Conservation (phyloP, 2,329 filamentous ascomycete species). For the Scorias spongiosa region DNA sequence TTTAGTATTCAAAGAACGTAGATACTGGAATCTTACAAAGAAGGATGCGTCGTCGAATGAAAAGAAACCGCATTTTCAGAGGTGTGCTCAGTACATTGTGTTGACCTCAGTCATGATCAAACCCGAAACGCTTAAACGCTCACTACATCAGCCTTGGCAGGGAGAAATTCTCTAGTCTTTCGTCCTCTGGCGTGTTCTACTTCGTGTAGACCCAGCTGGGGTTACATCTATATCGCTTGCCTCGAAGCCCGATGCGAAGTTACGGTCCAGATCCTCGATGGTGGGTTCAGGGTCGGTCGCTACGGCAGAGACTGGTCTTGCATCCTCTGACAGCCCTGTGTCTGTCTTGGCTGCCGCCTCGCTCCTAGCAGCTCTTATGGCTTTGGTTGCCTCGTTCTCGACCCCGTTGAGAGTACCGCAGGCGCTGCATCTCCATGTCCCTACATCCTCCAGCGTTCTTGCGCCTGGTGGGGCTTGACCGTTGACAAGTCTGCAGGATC, state of each 20-base stretch:
- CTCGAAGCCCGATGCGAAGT: too few relatives aligned
- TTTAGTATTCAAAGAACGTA: slow-evolving; percentile 8
- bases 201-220: slow-evolving; percentile 25
- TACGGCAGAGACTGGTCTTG: too few relatives aligned
- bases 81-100: too few relatives aligned
- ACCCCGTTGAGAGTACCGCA: slow-evolving; percentile 72
- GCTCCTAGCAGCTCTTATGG: slow-evolving; percentile 34
- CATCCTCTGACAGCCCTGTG: too few relatives aligned
- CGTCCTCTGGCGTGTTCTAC: slow-evolving; percentile 25
- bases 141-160: too few relatives aligned
- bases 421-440: slow-evolving; percentile 75
- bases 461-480: slow-evolving; percentile 87
- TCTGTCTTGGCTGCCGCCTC: too few relatives aligned
- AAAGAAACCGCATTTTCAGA: background rate
- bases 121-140: too few relatives aligned
- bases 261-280: too few relatives aligned
- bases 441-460: slow-evolving; percentile 60
- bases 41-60: background rate
- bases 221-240: slow-evolving; percentile 7
- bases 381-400: slow-evolving; percentile 58
- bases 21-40: background rate
- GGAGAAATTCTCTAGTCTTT: slow-evolving; percentile 12
- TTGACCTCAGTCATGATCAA: too few relatives aligned
- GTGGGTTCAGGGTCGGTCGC: too few relatives aligned
- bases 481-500: slow-evolving; percentile 72